Base-by-base conservation (phyloP, 2,329 filamentous ascomycete genomes). In the Aureobasidium leucospermi region DNA sequence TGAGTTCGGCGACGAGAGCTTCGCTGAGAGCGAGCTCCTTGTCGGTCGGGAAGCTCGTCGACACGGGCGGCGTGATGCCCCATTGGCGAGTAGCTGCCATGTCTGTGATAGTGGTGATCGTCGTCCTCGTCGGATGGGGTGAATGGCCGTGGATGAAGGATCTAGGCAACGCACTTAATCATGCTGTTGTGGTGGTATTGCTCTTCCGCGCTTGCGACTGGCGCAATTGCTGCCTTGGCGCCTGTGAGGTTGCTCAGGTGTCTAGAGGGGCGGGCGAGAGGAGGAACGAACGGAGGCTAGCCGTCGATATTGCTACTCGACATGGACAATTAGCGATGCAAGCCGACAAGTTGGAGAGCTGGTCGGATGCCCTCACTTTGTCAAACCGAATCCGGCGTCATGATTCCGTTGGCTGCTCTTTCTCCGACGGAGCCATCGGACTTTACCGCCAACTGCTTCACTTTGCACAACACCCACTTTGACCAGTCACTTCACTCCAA, bases 51-150 rank as follows among this genome's bases (percentile, higher is more conserved):
- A 91, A 79, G 23, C 81, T 79, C 11, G 81, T 81, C 19, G 91
- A 96, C 39, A 99, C 89, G 48, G 94, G 88, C 66, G 87, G 86
- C 61, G 91, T 96, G 48, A 95, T 83, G 69, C 93, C 93, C 79
- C 81, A 85, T 68, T 81, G 77, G 62, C 76, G 74, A 45, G 61
- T 59, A 32, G 62, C 55, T 13, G 63, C 61, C 63, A 64, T 63
- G 38, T 36, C 32, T 16, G 41, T n/a, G 52, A n/a, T 42, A 23
- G 23, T 16, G 28, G 15, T 48, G 51, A 6, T 23, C 28, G 13
- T 3, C 23, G 23, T 23, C 23, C 23, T 23, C 23, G 23, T 23
- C 23, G 23, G 23, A 23, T 23, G 23, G 3, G 13, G 15, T 15
- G 3, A 7, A 42, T 7, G 39, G 11, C 28, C 13, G 23, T 39